Percentiles rank a stretch among this genome's conserved stretches.
Conservation (phyloP, 1,284 basidiomycete species). For the Cerrena zonata region DNA sequence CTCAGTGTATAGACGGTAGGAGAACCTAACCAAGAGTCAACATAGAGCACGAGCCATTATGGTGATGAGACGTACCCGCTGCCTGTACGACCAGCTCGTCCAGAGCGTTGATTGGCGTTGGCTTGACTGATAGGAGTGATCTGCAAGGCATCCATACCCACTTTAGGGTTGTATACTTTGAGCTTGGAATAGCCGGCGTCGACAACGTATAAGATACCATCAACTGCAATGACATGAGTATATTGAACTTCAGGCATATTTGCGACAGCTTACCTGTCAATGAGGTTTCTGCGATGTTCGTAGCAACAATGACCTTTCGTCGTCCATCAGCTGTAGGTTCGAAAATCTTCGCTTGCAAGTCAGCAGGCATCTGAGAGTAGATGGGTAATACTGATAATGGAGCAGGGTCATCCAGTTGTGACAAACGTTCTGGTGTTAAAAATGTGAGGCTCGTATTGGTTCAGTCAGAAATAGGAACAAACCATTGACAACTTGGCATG, state of each 20-base stretch:
- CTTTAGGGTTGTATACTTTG: constrained; percentile 98
- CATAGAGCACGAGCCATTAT: background rate
- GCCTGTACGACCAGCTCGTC: constrained; percentile 93
- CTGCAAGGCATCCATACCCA: constrained; percentile 98
- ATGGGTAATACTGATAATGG: constrained; percentile 88
- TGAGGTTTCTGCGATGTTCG: constrained; percentile 98
- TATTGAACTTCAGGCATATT: background rate
- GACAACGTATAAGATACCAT: constrained; percentile 95
- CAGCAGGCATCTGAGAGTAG: constrained; percentile 99
- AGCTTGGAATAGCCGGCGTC: constrained; percentile 96
- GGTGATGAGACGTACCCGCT: constrained; percentile 64
- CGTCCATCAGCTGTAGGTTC: constrained; percentile 90
- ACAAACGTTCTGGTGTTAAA: constrained; percentile 70
- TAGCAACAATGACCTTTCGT: constrained; percentile 95
- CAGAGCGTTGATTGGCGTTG: constrained; percentile 91
- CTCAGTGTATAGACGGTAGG: constrained; percentile 96
- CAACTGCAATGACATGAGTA: constrained; percentile 51
- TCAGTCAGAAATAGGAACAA: constrained; percentile 27
- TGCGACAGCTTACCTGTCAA: constrained; percentile 59
- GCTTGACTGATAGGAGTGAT: constrained; percentile 99
- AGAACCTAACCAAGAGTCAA: constrained; percentile 52
- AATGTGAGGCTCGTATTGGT: background rate
- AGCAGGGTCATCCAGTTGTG: constrained; percentile 85
- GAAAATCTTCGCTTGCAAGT: constrained; percentile 97
- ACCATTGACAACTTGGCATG: constrained; percentile 88